A percentile compares a stretch with the other conserved stretches of the same genome.
phyloP scores from a whole-genome alignment of 495 filamentous ascomycete genomes.

The Xylaria palmicola region DNA sequence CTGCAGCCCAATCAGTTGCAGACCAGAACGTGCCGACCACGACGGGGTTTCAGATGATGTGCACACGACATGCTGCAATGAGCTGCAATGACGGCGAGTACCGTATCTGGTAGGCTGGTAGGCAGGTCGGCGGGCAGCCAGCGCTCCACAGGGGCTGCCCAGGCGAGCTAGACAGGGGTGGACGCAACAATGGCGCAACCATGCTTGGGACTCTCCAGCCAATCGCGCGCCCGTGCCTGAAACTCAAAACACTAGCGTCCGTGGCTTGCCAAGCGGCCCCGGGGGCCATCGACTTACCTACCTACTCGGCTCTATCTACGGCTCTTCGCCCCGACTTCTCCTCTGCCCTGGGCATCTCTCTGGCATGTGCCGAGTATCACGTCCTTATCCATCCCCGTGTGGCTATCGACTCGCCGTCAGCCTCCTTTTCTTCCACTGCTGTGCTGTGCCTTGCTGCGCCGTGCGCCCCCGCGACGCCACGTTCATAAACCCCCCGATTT shows the following conservation, averaged over 20 bases:
- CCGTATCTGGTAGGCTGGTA: neutral
- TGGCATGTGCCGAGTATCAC: neutral
- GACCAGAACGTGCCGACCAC: neutral
- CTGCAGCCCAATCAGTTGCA: neutral
- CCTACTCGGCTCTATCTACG: too few species aligned
- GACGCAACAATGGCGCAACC: neutral
- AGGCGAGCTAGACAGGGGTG: neutral
- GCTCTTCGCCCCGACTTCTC: neutral
- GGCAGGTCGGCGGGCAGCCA: neutral
- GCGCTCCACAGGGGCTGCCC: neutral
- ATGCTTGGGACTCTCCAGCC: neutral
- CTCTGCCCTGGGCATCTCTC: neutral
- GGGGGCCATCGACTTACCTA: neutral
- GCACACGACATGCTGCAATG: constrained; percentile 6
- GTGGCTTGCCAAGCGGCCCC: neutral
- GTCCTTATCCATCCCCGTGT: neutral
- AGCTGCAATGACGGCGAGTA: neutral
- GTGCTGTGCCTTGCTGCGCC: neutral
- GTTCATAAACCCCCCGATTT: too few species aligned
- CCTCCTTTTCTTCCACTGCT: constrained; percentile 3
- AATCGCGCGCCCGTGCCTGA: constrained; percentile 5
- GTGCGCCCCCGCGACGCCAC: too few species aligned
- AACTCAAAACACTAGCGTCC: constrained; percentile 3
- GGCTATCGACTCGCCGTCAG: neutral
- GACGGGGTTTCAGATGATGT: constrained; percentile 6